Conservation (phyloP, 2,329 filamentous ascomycete species). For the Phyllosticta paracitricarpa region DNA sequence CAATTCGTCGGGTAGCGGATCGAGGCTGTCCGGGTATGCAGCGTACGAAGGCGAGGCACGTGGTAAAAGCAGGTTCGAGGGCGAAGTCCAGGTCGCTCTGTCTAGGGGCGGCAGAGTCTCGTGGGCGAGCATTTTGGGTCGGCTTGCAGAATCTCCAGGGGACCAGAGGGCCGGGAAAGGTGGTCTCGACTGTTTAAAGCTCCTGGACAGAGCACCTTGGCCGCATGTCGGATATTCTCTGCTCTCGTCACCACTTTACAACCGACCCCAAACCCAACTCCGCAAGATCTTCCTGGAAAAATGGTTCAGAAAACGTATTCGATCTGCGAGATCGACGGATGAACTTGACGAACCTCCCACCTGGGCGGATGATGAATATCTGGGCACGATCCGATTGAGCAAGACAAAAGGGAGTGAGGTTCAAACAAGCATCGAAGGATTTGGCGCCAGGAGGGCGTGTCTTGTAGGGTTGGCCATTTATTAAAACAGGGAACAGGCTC, state of each 20-base stretch:
- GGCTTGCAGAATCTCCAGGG: background rate
- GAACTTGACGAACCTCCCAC: background rate
- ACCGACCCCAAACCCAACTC: background rate
- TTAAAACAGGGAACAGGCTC: background rate
- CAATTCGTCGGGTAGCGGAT: constrained; percentile 20
- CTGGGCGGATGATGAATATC: background rate
- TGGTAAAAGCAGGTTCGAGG: background rate
- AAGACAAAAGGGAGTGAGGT: background rate
- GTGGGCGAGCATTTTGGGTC: background rate
- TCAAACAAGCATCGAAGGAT: background rate
- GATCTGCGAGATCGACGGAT: background rate
- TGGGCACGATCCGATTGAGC: background rate
- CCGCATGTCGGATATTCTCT: background rate
- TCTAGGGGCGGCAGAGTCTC: background rate
- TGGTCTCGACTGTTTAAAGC: background rate
- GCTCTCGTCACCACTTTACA: background rate
- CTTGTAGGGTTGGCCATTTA: background rate
- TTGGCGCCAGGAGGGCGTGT: background rate
- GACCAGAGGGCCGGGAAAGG: background rate
- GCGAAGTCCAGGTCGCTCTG: background rate
- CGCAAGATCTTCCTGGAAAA: background rate
- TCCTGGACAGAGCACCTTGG: background rate
- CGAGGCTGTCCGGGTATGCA: constrained; percentile 21
- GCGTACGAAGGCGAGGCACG: constrained; percentile 11
- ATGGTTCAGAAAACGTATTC: background rate